Percentiles rank a stretch among this genome's conserved stretches.
These are phyloP conservation scores for Termitomyces sp. DNA, from an alignment of 768 basidiomycete species.

Conservation along the genomic window DNA sequence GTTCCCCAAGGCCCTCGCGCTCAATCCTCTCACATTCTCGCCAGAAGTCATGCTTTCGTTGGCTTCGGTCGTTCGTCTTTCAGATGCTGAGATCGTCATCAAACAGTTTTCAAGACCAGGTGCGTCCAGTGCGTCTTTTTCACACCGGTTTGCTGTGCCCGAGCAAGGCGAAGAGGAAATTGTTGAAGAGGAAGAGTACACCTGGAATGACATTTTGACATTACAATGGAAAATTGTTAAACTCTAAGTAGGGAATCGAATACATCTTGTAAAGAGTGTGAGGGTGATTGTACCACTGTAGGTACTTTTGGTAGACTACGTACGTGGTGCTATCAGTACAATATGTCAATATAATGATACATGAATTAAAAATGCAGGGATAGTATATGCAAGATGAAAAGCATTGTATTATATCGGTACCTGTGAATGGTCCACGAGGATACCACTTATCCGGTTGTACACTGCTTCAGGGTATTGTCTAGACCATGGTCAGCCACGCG, in stretches of 20 bases:
- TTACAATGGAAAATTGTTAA: constrained; percentile 16
- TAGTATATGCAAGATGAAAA: neutral
- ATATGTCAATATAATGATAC: constrained; percentile 5
- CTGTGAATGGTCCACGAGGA: constrained; percentile 66
- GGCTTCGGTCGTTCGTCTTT: constrained; percentile 28
- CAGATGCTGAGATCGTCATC: constrained; percentile 7
- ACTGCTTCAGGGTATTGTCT: constrained; percentile 78
- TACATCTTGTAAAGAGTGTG: neutral
- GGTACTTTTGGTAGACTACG: neutral
- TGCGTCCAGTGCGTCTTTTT: constrained; percentile 15
- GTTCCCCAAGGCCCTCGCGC: constrained; percentile 43
- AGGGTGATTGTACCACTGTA: neutral
- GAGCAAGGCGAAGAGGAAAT: constrained; percentile 14
- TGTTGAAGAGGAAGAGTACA: constrained; percentile 16
- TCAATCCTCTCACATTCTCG: constrained; percentile 53
- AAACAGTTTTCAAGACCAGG: constrained; percentile 14
- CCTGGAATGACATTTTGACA: constrained; percentile 17
- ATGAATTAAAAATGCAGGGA: neutral
- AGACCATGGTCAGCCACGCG: neutral
- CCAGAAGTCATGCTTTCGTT: constrained; percentile 54
- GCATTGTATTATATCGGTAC: constrained; percentile 23
- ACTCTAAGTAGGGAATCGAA: neutral
- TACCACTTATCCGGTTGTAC: constrained; percentile 73
- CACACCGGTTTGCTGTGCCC: constrained; percentile 11
- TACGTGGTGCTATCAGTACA: constrained; percentile 6